Evolutionary conservation across 2,329 filamentous ascomycete genomes (phyloP).

Genomic region (Pseudopyrenochaeta lycopersici): DNA sequence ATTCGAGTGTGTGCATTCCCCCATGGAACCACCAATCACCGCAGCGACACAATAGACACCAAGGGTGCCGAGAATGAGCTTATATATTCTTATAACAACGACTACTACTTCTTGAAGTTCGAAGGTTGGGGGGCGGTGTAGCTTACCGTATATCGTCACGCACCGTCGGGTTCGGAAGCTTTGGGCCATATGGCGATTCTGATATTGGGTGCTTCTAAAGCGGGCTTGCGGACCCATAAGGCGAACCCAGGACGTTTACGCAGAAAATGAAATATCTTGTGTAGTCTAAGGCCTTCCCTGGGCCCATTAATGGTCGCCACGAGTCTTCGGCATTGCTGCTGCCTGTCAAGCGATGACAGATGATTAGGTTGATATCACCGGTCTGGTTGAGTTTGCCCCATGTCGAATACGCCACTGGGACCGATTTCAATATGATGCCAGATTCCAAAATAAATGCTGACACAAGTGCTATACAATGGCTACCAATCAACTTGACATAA

Average conservation of each 20-base stretch:
- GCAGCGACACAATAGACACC: slow-evolving; percentile 63
- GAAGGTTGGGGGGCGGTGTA: background rate
- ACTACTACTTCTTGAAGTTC: background rate
- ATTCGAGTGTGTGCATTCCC: slow-evolving; percentile 67
- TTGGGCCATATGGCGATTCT: slow-evolving; percentile 15
- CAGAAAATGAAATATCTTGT: slow-evolving; percentile 64
- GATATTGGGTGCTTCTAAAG: slow-evolving; percentile 44
- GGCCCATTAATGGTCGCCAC: slow-evolving; percentile 65
- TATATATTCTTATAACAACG: slow-evolving; percentile 56
- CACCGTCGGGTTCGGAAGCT: slow-evolving; percentile 22
- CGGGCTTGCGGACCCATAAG: slow-evolving; percentile 64
- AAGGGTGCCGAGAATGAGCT: slow-evolving; percentile 62
- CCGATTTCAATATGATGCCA: slow-evolving; percentile 31
- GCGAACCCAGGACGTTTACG: slow-evolving; percentile 63
- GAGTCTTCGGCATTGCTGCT: slow-evolving; percentile 65
- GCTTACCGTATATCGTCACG: slow-evolving; percentile 24
- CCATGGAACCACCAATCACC: slow-evolving; percentile 67
- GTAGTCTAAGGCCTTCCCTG: slow-evolving; percentile 63
- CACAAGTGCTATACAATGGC: slow-evolving; percentile 38
- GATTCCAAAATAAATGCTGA: slow-evolving; percentile 38
- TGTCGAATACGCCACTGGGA: slow-evolving; percentile 46
- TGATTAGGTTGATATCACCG: slow-evolving; percentile 73
- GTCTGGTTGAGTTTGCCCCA: slow-evolving; percentile 40
- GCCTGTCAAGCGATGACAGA: slow-evolving; percentile 62
- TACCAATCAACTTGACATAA: slow-evolving; percentile 33